phyloP scores from a whole-genome alignment of 2,329 filamentous ascomycete genomes.

The Pyricularia sp. region DNA sequence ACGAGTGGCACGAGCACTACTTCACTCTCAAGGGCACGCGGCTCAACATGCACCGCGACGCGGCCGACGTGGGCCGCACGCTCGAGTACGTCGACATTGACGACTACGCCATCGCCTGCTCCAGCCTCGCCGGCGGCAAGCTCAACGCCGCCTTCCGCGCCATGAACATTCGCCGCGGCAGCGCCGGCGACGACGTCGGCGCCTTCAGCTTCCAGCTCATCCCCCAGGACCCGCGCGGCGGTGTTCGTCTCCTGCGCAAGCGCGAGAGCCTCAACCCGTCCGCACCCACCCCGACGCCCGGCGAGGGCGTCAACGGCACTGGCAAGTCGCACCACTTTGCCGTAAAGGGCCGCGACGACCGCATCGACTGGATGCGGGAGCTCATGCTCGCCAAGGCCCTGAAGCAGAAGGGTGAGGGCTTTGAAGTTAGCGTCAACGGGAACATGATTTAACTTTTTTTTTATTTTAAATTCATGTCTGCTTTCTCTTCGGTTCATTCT shows the following conservation, averaged over 20 bases:
- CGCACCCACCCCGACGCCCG: constrained; percentile 17
- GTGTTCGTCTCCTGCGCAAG: constrained; percentile 41
- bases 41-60: constrained; percentile 66
- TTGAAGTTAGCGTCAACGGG: constrained; percentile 74
- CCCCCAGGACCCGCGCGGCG: constrained; percentile 52
- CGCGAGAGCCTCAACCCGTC: constrained; percentile 31
- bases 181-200: constrained; percentile 39
- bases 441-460: constrained; percentile 50
- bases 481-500: not conserved
- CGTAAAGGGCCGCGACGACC: constrained; percentile 75
- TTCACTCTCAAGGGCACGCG: constrained; percentile 73
- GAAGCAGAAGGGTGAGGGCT: constrained; percentile 75
- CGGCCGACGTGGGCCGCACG: constrained; percentile 38
- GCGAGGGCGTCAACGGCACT: constrained; percentile 45
- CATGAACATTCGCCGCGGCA: constrained; percentile 52
- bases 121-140: constrained; percentile 66
- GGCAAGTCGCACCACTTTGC: constrained; percentile 92
- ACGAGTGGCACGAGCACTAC: constrained; percentile 91
- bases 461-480: not conserved
- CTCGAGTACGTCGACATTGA: constrained; percentile 80
- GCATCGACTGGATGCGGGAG: constrained; percentile 96
- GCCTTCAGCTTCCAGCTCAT: constrained; percentile 83
- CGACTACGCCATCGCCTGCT: constrained; percentile 82
- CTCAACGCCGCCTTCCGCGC: constrained; percentile 81
- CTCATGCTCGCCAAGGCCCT: constrained; percentile 84